Percentiles rank a stretch among this genome's conserved stretches.
These are phyloP conservation scores for Cladosporium austrohemisphaericum DNA, from an alignment of 2,329 filamentous ascomycete genomes.

Conservation along the genomic window DNA sequence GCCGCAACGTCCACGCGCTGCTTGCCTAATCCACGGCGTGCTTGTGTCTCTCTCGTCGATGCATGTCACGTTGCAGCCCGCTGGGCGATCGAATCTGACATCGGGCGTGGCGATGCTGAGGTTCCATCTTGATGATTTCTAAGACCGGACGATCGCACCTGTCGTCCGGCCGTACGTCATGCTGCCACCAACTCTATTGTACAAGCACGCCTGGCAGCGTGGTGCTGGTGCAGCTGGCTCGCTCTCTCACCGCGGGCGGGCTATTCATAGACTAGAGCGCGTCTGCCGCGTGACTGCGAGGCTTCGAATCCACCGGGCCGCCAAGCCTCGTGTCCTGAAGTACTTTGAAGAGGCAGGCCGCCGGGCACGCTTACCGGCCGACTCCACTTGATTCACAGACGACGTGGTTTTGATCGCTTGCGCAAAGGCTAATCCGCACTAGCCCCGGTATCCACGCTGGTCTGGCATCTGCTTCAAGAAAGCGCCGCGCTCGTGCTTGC, in stretches of 20 bases:
- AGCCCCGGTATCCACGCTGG: slow-evolving; percentile 10
- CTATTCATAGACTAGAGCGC: slow-evolving; percentile 12
- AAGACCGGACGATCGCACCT: background rate
- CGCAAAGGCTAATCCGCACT: slow-evolving; percentile 15
- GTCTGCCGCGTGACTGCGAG: slow-evolving; percentile 8
- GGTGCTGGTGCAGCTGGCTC: too few relatives aligned
- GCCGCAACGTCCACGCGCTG: slow-evolving; percentile 1
- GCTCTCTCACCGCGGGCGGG: background rate
- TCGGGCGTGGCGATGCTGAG: slow-evolving; percentile 1
- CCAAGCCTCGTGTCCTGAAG: slow-evolving; percentile 9
- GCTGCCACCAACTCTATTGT: background rate
- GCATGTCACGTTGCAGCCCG: slow-evolving; percentile 13
- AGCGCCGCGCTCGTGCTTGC: too few relatives aligned
- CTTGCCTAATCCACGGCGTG: slow-evolving; percentile 11
- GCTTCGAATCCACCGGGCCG: background rate
- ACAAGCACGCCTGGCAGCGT: too few relatives aligned
- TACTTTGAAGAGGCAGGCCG: slow-evolving; percentile 12
- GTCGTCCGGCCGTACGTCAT: slow-evolving; percentile 9
- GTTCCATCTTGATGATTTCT: slow-evolving; percentile 4
- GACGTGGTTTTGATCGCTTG: slow-evolving; percentile 12
- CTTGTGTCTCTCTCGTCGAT: slow-evolving; percentile 1
- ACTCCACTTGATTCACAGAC: slow-evolving; percentile 13
- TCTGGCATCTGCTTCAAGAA: too few relatives aligned
- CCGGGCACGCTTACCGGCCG: background rate
- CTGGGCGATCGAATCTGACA: slow-evolving; percentile 13